Conservation (phyloP, 768 basidiomycete species). For the Suillus placidus region DNA sequence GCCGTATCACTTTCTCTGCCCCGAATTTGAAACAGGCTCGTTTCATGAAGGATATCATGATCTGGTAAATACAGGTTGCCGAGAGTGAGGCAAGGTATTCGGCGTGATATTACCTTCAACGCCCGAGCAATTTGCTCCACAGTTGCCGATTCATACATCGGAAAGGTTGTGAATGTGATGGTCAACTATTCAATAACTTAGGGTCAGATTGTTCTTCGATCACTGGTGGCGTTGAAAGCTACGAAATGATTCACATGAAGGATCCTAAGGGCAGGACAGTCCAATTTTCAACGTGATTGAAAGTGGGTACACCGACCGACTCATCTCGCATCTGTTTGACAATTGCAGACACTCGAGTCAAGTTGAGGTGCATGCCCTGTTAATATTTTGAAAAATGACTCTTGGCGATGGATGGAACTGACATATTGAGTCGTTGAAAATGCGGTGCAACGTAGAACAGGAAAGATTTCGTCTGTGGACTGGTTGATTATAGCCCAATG, state of each 20-base stretch:
- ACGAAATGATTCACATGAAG: not conserved
- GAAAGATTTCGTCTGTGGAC: not conserved
- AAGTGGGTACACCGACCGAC: not conserved
- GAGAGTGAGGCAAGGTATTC: not conserved
- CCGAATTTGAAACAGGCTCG: not conserved
- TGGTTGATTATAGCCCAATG: not conserved
- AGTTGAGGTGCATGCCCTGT: not conserved
- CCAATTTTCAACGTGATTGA: not conserved
- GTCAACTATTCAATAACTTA: not conserved
- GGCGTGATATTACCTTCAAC: not conserved
- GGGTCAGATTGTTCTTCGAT: not conserved
- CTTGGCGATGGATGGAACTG: not conserved
- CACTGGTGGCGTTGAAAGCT: not conserved
- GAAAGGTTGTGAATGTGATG: not conserved
- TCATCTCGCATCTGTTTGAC: too few relatives aligned
- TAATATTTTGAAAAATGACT: not conserved
- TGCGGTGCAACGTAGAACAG: not conserved
- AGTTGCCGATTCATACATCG: not conserved
- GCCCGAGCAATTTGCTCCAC: not conserved
- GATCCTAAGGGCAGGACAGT: not conserved
- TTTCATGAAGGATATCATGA: not conserved
- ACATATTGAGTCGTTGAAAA: not conserved
- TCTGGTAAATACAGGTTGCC: too few relatives aligned
- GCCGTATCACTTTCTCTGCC: not conserved
- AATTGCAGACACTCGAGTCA: not conserved